A percentile compares a stretch with the other conserved stretches of the same genome.
phyloP scores from a whole-genome alignment of 257 asterid species.

The Plantago major region DNA sequence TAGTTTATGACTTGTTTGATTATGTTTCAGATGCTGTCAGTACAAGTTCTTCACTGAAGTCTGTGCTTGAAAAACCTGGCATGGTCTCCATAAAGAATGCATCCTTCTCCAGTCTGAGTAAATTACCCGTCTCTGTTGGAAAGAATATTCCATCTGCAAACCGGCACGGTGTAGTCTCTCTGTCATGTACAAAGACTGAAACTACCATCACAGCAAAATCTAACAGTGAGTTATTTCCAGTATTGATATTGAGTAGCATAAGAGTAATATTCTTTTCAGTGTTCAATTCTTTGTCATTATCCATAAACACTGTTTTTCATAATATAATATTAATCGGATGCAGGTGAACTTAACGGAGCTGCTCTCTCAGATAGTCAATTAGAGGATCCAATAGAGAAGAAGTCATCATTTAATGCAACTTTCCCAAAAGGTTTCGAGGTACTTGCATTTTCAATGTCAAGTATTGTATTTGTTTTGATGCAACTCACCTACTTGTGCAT shows the following conservation, averaged over 20 bases:
- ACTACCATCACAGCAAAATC: constrained; percentile 40
- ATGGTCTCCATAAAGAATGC: constrained; percentile 31
- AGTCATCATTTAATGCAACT: constrained; percentile 35
- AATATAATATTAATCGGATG: constrained; percentile 19
- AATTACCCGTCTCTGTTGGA: constrained; percentile 31
- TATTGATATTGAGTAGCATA: constrained; percentile 12
- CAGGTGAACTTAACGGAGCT: constrained; percentile 55
- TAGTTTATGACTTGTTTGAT: constrained; percentile 16
- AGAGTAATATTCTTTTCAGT: neutral
- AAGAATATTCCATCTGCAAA: constrained; percentile 34
- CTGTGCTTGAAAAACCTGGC: constrained; percentile 47
- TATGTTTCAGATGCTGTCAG: constrained; percentile 36
- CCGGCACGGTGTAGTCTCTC: constrained; percentile 36
- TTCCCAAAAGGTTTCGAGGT: constrained; percentile 75
- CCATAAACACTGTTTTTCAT: neutral
- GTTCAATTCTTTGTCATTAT: constrained; percentile 4
- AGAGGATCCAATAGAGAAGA: constrained; percentile 36
- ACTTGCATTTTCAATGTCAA: constrained; percentile 5
- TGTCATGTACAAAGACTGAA: constrained; percentile 62
- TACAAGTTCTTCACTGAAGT: constrained; percentile 38
- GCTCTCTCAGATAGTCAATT: constrained; percentile 40
- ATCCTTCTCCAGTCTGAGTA: constrained; percentile 29
- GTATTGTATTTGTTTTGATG: neutral
- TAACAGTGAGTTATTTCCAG: constrained; percentile 41
- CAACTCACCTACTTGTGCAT: constrained; percentile 13